Evolutionary conservation across 2,329 filamentous ascomycete genomes (phyloP), one percentile per base, ranked within the genome.

Genomic region (Colletotrichum sp.): DNA sequence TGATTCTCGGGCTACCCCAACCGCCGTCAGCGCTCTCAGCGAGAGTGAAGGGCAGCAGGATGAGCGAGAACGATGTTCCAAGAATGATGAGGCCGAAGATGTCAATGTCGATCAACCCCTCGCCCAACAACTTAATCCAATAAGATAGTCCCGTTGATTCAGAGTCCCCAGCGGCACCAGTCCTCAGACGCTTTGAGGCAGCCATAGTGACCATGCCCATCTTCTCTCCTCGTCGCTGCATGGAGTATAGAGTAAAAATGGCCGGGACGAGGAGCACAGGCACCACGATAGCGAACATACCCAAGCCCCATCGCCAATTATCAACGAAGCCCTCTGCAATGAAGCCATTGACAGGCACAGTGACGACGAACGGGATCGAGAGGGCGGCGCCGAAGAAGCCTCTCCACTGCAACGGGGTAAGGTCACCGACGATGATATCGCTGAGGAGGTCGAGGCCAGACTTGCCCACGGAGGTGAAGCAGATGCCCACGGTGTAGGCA

Each of bases 41-140:
- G 10, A 95, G 85, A 2, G 88, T 92, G 80, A 95, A 90, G 3
- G 93, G 92, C 5, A 95, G 87, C 24, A 94, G 84, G 78, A 95
- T 90, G 15, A 93, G 83, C 0, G 88, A 85, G 68, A 93, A 89
- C 2, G 90, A 90, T 1, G 85, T 85, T n/a, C 88, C 87, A 75
- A 93, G 87, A 7, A 93, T 83, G 32, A 93, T 74, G n/a, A 92
- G 85, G 6, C 92, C 91, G 63, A 89, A 76, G 18, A 89, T 88
- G 79, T 93, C 92, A 77, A 93, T 92, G 72, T 93, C 89, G 44
- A 90, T 84, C 18, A 88, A 81, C 79, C 92, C 91, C 18, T 72
- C 73, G 49, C 74, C 69, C 60, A 81, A 34, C 49, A 80, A 73
- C 39, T 77, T 68, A 3, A 39, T 62, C 81, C 82, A 83, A 15